phyloP scores from a whole-genome alignment of 2,329 filamentous ascomycete species.

The Lasiodiplodia sp. region DNA sequence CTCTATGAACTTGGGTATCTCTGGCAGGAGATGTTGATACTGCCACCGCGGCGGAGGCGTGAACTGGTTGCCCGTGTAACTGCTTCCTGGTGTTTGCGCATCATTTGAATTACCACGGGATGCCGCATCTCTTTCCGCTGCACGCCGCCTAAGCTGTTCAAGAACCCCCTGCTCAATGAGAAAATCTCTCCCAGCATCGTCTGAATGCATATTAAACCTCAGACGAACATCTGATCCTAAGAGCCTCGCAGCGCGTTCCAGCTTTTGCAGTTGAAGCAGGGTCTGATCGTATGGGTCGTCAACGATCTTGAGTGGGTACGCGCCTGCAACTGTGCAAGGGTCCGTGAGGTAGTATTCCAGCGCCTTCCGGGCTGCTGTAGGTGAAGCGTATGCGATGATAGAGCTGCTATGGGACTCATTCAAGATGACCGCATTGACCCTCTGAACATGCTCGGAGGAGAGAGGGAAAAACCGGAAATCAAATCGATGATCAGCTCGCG shows the following conservation, averaged over 20 bases:
- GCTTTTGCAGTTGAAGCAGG: background rate
- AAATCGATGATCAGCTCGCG: constrained; percentile 4
- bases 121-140: background rate
- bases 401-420: constrained; percentile 8
- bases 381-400: background rate
- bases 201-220: background rate
- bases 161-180: background rate
- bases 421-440: constrained; percentile 29
- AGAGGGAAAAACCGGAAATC: constrained; percentile 25
- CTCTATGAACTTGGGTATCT: background rate
- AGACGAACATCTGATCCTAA: background rate
- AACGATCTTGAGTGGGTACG: constrained; percentile 10
- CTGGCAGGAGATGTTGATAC: background rate
- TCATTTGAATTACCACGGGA: background rate
- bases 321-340: background rate
- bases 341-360: background rate
- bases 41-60: background rate
- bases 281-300: background rate
- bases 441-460: constrained; percentile 20
- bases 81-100: no score
- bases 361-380: background rate
- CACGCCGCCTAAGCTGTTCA: background rate
- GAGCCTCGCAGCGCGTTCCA: background rate
- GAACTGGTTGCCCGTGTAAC: background rate
- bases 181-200: background rate